Evolutionary conservation across 176 grass and related monocot genomes (phyloP), one percentile per base, ranked within the genome.

Genomic region (Poa annua): DNA sequence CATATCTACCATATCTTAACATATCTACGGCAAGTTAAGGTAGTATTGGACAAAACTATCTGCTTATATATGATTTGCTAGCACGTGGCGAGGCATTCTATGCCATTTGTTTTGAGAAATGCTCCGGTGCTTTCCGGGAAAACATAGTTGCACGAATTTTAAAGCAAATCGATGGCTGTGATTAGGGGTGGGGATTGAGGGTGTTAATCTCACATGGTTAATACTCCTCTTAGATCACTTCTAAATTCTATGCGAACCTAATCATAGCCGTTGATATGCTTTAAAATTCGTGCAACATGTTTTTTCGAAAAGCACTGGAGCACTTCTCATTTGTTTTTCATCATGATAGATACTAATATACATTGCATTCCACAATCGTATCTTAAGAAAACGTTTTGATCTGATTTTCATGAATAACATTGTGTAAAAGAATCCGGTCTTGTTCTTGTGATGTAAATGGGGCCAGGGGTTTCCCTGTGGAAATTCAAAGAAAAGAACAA

Each of bases 371-470:
- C 5, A 0, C 33, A 14, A 82, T 55, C 45, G 32, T 24, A 62
- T 6, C 69, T 13, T 48, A 48, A 64, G 41, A 80, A 66, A 52
- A 66, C 52, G 2, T 2, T 4, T 57, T 72, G 7, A 47, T 73
- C 38, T 60, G 38, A 61, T 82, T 60, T 60, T 12, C 36, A 82
- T n/a, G 13, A 39, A 77, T 66, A 67, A 66, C 22, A 78, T 26
- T 3, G 15, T 24, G 14, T 69, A 81, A 44, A 49, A 75, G 29
- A 38, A 74, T 10, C 7, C 17, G 44, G 24, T 73, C 17, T 29
- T 29, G 29, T 0, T 73, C 8, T 34, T 14, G 0, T 16, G 32
- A 15, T 63, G 25, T 16, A 62, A 32, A 63, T 16, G 25, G 6
- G 6, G 11, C 8, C 0, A 0, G 41, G 41, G 6, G 5, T 10